These are phyloP conservation scores for Candida glucosophila DNA, from an alignment of 1,139 yeast genomes.

Conservation along the genomic window DNA sequence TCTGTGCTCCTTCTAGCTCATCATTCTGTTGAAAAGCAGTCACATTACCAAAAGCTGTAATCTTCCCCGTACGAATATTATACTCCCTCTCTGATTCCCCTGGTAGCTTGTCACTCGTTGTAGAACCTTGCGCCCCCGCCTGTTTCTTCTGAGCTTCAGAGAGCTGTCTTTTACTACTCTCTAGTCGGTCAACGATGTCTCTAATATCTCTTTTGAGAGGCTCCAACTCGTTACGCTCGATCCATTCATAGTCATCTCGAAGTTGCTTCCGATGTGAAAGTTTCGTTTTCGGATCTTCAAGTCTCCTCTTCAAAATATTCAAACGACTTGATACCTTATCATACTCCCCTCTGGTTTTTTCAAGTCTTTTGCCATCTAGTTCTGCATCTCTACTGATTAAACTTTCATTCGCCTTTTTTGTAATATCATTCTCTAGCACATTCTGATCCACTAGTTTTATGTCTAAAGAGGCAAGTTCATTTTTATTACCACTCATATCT, in stretches of 20 bases:
- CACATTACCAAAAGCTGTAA: slow-evolving; percentile 82
- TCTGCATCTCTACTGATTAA: slow-evolving; percentile 59
- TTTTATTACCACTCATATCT: slow-evolving; percentile 8
- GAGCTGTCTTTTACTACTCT: slow-evolving; percentile 16
- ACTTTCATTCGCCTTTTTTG: slow-evolving; percentile 57
- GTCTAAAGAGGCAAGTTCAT: slow-evolving; percentile 17
- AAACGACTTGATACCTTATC: slow-evolving; percentile 36
- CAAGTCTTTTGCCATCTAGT: slow-evolving; percentile 64
- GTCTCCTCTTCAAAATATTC: slow-evolving; percentile 35
- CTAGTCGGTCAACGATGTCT: slow-evolving; percentile 56
- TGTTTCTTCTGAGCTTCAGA: slow-evolving; percentile 10
- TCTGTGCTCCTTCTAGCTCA: slow-evolving; percentile 14
- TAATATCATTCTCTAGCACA: slow-evolving; percentile 63
- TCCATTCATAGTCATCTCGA: slow-evolving; percentile 44
- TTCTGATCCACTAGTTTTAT: slow-evolving; percentile 62
- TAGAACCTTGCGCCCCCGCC: slow-evolving; percentile 3
- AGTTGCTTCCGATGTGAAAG: slow-evolving; percentile 57
- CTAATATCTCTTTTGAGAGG: slow-evolving; percentile 50
- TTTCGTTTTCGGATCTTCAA: slow-evolving; percentile 47
- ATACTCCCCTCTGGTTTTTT: slow-evolving; percentile 48
- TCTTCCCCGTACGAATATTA: slow-evolving; percentile 80
- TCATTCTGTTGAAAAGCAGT: slow-evolving; percentile 8
- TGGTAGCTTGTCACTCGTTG: slow-evolving; percentile 35
- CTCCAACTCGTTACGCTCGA: slow-evolving; percentile 43
- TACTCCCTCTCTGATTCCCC: slow-evolving; percentile 76